A percentile compares a stretch with the other conserved stretches of the same genome.
phyloP scores from a whole-genome alignment of 257 asterid species.

The Solanum lycopersicoides region DNA sequence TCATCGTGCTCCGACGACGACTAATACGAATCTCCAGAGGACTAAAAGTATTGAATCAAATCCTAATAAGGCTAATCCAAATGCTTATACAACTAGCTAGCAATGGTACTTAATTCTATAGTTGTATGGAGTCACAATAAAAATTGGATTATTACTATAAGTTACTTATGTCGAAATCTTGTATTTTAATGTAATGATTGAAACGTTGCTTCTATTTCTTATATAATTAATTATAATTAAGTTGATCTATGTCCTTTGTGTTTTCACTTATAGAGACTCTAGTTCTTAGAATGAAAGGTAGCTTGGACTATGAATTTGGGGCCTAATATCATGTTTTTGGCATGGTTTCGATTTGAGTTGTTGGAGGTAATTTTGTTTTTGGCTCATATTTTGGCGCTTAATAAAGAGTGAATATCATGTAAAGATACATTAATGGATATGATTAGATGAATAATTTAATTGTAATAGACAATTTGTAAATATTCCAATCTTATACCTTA shows the following conservation, averaged over 20 bases:
- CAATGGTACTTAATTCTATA: neutral
- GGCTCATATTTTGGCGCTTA: neutral
- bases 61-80: neutral
- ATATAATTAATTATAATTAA: neutral
- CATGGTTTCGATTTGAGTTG: neutral
- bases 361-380: neutral
- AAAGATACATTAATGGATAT: neutral
- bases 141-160: neutral
- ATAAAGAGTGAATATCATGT: neutral
- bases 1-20: slow-evolving; percentile 35
- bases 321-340: neutral
- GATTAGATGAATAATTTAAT: too few species aligned
- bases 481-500: too few species aligned
- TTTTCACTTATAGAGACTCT: neutral
- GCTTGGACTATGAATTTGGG: neutral
- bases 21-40: slow-evolving; percentile 29
- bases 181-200: neutral
- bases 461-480: too few species aligned
- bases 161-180: neutral
- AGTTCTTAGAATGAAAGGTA: neutral
- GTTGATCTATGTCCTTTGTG: neutral
- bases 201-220: neutral
- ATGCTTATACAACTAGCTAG: neutral
- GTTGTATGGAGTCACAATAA: neutral
- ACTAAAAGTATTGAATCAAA: slow-evolving; percentile 45